Base-by-base conservation (phyloP, 345 rosid species). In the Euphorbia lathyris region DNA sequence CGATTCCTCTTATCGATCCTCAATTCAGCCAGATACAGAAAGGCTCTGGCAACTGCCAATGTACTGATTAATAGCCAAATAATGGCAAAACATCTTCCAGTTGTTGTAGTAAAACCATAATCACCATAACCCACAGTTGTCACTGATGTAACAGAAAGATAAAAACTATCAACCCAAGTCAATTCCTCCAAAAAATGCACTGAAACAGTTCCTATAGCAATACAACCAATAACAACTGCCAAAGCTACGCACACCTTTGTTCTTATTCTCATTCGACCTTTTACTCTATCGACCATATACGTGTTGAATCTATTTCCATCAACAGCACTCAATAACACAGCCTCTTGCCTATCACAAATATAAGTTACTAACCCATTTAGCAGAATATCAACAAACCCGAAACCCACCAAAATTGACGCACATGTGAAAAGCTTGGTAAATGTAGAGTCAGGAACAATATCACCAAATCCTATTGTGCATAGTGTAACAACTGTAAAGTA, bases 121-220 rank as follows among this genome's bases (percentile, higher is more conserved):
- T 89, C 90, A 19, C 96, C 92, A 34, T 87, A 89, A 5, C 96
- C 92, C 0, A 89, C 92, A 0, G 90, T 89, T 6, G 88, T 89
- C 19, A 89, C 92, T 0, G 88, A 87, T 8, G 87, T 89, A 29
- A 89, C 90, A 9, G 89, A 77, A 22, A 87, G 79, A 71, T 87
- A 86, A 47, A 89, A 71, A 57, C 92, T 87, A 66, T 89, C 85
- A 30, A 86, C 87, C 96, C 89, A 89, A 19, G n/a, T 67, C 78
- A 86, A 32, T 0, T 56, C 38, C 73, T 87, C 92, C 42, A 89
- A 38, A 68, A 75, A 79, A 68, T 79, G 92, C 13, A 68, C 79
- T 0, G 68, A 48, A 0, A 86, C 13, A 1, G 86, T 83, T 48
- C 90, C 92, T 50, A 83, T 67, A 5, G 84, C 86, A 57, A 89